These are phyloP conservation scores for Ulota crispa DNA, from an alignment of 225 moss, liverwort and hornwort genomes.

Conservation along the genomic window DNA sequence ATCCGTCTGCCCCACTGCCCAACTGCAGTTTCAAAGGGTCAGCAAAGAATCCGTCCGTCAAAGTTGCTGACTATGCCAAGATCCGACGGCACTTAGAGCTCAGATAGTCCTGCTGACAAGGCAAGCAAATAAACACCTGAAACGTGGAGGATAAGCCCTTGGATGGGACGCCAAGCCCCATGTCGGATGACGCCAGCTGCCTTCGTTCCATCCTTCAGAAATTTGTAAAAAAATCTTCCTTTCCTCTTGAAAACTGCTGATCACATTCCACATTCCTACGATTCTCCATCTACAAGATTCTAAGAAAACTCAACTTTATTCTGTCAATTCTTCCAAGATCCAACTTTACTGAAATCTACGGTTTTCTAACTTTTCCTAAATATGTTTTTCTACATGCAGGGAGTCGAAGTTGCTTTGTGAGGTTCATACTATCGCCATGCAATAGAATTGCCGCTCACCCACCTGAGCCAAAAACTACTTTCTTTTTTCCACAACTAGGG, in stretches of 20 bases:
- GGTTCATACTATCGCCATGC: background rate
- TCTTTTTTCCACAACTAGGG: background rate
- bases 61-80: background rate
- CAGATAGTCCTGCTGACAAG: slow-evolving; percentile 11
- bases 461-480: background rate
- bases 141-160: slow-evolving; percentile 40
- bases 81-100: background rate
- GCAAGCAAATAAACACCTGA: background rate
- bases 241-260: background rate
- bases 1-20: background rate
- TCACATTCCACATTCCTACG: rapidly evolving
- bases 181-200: background rate
- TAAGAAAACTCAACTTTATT: rapidly evolving
- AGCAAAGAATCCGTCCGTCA: background rate
- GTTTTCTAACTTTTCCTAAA: too few relatives aligned
- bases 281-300: background rate
- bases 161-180: background rate
- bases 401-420: background rate
- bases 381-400: background rate
- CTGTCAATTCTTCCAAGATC: rapidly evolving
- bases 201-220: background rate
- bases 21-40: background rate
- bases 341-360: background rate
- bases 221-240: background rate
- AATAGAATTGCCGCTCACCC: background rate